Percentiles rank a stretch among this genome's conserved stretches.
Evolutionary conservation across 345 rosid genomes (phyloP).

Genomic region (Mallotus nudiflorus): DNA sequence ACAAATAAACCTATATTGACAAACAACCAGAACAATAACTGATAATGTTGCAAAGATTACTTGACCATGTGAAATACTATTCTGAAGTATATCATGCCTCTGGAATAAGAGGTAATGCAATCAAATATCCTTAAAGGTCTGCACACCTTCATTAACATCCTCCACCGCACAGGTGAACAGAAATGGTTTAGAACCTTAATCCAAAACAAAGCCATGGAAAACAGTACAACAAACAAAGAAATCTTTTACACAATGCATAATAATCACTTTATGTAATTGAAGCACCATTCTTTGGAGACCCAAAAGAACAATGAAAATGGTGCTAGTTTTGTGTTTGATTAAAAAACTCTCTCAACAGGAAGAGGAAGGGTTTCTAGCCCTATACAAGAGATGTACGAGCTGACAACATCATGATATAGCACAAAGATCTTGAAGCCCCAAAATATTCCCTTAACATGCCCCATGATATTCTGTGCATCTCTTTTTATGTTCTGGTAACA

Average conservation of each 20-base stretch:
- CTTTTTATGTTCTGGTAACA: neutral
- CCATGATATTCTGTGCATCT: neutral
- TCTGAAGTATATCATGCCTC: too few relatives aligned
- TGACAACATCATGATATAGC: neutral
- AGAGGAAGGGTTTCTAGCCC: neutral
- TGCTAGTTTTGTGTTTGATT: neutral
- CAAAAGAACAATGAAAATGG: neutral
- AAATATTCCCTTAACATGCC: neutral
- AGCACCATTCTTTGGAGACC: neutral
- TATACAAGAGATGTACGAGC: neutral
- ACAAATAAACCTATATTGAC: constrained; percentile 63
- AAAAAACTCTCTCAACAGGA: neutral
- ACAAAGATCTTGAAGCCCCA: neutral
- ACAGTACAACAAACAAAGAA: too few relatives aligned
- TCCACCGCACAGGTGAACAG: too few relatives aligned
- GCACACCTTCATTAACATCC: too few relatives aligned
- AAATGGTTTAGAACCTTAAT: neutral
- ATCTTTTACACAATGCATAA: neutral
- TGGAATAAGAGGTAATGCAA: too few relatives aligned
- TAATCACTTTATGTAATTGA: neutral
- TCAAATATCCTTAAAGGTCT: too few relatives aligned
- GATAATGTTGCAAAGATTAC: constrained; percentile 4
- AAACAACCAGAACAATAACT: constrained; percentile 20
- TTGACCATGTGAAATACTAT: too few relatives aligned
- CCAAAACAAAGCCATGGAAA: neutral